Evolutionary conservation across 768 basidiomycete species (phyloP), one percentile per base, ranked within the genome.

Genomic region (Ramaria sp.): DNA sequence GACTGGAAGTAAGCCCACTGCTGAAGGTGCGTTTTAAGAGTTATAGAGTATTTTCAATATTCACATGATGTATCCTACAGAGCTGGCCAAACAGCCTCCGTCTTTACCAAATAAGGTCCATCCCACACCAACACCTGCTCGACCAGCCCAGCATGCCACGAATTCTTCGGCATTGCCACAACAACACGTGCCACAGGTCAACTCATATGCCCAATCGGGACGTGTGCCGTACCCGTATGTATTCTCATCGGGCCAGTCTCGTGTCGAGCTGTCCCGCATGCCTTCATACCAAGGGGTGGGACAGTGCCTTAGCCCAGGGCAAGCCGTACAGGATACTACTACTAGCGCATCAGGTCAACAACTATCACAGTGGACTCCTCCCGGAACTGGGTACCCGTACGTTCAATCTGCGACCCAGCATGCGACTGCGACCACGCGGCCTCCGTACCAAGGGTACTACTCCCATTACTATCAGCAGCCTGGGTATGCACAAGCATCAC

Each of bases 1-100:
- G 20, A 47, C 45, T 20, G 55, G 46, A 22, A 49, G 43, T 20
- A 57, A 57, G 37, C 55, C 46, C 24, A 57, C 55, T 11, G 34
- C 46, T 15, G 55, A 48, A 39, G 55, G 55, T 57, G 4, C n/a
- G 46, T 43, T 7, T 41, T 53, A 15, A 19, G 52, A 38, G 11
- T 39, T 38, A 34, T 34, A 15, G 37, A 6, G 51, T 33, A 19
- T 51, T 48, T 48, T 10, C 10, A 2, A 15, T 22, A 12, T 5
- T 48, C 46, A 30, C 2, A 12, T 48, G 27, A 22, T 49, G 47
- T 17, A 49, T 49, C 11, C 11, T 11, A 37, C 49, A 52, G 51
- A 39, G 3, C 19, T 52, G 5, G 51, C 51, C 20, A 52, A 34
- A 31, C 3, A 38, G 3, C 48, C 48, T 43, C 42, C 42, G 20